Evolutionary conservation across 2,329 filamentous ascomycete species (phyloP).

Genomic region (Microdochium nivale): DNA sequence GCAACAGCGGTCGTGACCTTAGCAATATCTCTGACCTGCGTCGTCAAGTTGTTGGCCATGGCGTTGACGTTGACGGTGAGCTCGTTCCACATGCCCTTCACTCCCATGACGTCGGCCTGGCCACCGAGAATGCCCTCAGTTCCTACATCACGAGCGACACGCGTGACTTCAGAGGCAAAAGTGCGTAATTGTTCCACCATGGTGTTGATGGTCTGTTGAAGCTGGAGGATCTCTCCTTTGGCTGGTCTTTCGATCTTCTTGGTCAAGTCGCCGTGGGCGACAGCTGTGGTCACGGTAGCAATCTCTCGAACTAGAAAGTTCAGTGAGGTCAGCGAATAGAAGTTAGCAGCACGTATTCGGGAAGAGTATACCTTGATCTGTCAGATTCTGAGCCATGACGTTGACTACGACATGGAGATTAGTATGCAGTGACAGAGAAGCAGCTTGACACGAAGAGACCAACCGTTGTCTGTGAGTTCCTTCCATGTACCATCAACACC

Average conservation of each 20-base stretch:
- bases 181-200: slow-evolving; percentile 82
- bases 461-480: slow-evolving; percentile 82
- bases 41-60: slow-evolving; percentile 81
- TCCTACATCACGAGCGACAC: slow-evolving; percentile 75
- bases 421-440: slow-evolving; percentile 4
- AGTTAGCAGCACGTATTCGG: background rate
- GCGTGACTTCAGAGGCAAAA: slow-evolving; percentile 76
- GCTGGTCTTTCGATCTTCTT: slow-evolving; percentile 79
- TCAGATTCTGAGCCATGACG: slow-evolving; percentile 76
- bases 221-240: slow-evolving; percentile 71
- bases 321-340: background rate
- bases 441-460: slow-evolving; percentile 6
- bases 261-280: slow-evolving; percentile 73
- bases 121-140: slow-evolving; percentile 77
- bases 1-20: slow-evolving; percentile 65
- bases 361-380: slow-evolving; percentile 52
- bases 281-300: slow-evolving; percentile 74
- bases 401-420: slow-evolving; percentile 46
- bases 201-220: slow-evolving; percentile 82
- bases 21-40: slow-evolving; percentile 91
- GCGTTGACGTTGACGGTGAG: slow-evolving; percentile 80
- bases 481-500: slow-evolving; percentile 97
- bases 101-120: slow-evolving; percentile 74
- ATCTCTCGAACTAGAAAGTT: slow-evolving; percentile 65
- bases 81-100: slow-evolving; percentile 85